Evolutionary conservation across 139 green algal genomes (phyloP), one percentile per base, ranked within the genome.

Genomic region (Chlorella sp.): DNA sequence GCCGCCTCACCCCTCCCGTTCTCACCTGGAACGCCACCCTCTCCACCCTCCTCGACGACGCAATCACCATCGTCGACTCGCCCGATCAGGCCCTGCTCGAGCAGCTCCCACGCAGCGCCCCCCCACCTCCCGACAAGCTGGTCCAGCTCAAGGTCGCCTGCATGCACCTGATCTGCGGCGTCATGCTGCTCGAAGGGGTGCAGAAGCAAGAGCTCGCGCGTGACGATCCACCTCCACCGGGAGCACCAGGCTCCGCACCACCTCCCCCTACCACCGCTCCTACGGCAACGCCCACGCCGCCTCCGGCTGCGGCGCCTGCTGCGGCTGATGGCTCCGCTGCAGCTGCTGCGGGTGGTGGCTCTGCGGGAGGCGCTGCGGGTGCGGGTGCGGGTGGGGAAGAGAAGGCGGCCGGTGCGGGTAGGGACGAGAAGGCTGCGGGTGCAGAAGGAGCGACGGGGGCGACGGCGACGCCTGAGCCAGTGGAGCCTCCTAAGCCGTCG

Each of bases 141-240:
- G 35, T 20, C 67, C 17, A 4, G 50, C 31, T 33, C 31, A 66
- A 17, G 31, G 29, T 85, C 32, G 80, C 84, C 1, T 95, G 88
- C 83, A 84, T 97, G 62, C 76, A 94, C 59, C 83, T 97, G 49
- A 77, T 98, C 68, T 85, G 78, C 30, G 65, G 32, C 2, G 5
- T 71, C 33, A 51, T 71, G 35, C 31, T 71, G 65, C 34, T 71
- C 35, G 32, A 51, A 24, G 65, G 36, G 26, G n/a, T 55, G 20
- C 50, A 30, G 26, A 32, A 35, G 6, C 31, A 71, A 24, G 35
- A 71, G 65, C 33, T 34, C 2, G 23, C 20, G 17, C 34, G 34
- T 34, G 33, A 71, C 17, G 33, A 50, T 33, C 1, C 34, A 61
- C 22, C 65, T 29, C 17, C 65, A 62, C 35, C 65, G 61, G 35